Base-by-base conservation (phyloP, 108 stramenopile genomes). In the Parmales sp. region DNA sequence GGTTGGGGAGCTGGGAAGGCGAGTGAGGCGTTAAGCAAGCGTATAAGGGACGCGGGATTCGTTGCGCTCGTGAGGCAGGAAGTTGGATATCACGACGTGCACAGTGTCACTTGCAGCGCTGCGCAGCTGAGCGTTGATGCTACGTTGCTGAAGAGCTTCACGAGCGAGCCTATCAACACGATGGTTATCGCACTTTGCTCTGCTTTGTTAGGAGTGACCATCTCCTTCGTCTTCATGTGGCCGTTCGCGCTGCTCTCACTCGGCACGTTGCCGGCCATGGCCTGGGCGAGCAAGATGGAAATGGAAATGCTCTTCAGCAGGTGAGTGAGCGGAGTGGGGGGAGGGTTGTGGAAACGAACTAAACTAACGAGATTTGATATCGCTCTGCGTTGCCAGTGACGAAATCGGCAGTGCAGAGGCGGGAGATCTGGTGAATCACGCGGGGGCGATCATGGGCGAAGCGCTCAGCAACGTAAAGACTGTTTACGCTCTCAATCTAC, bases 121-220 rank as follows among this genome's bases (percentile, higher is more conserved):
- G 76, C 86, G 44, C 86, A 85, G 54, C 76, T 96, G 1, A 83
- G 87, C 63, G 88, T 88, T 29, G 92, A 94, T 75, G 84, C 87
- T 8, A 75, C 88, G 0, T 68, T 83, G 16, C 76, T 91, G 37
- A 78, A 86, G 45, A 72, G 82, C 1, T 89, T 88, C 63, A 73
- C 74, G 38, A 83, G 87, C 0, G 84, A 87, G 38, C 87, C 90
- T 9, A 76, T 91, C 18, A 71, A 87, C 50, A 63, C 78, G 8
- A 39, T 88, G 13, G 45, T 88, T 2, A 75, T 89, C 37, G 75
- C 74, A 22, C 37, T 86, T 7, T 67, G 81, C 18, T 81, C 76
- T n/a, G 72, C 91, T 0, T 43, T 86, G 9, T 75, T 85, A 29
- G 86, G 84, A 4, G 26, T 90, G 11, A 65, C 82, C 16, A 64